Conservation (phyloP, 1,284 basidiomycete species). For the Ganoderma meredithae region DNA sequence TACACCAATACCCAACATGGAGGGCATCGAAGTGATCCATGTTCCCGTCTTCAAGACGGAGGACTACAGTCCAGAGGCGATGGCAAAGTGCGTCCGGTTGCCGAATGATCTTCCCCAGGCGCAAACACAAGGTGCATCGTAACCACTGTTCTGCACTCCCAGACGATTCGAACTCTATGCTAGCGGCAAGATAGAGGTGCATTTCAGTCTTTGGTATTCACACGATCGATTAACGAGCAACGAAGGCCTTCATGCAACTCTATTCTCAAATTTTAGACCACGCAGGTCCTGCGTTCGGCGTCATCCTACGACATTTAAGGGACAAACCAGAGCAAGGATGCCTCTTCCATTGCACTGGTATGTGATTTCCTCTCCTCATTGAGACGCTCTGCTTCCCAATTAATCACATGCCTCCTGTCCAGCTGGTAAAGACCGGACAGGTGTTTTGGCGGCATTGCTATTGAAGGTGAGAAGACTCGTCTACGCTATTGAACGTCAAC, state of each 20-base stretch:
- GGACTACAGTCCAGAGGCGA: constrained; percentile 82
- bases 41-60: constrained; percentile 73
- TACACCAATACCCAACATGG: constrained; percentile 65
- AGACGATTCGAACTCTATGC: constrained; percentile 81
- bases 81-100: constrained; percentile 73
- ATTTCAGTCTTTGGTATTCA: constrained; percentile 14
- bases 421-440: constrained; percentile 83
- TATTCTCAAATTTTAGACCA: constrained; percentile 82
- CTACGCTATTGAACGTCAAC: neutral
- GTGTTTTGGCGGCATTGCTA: constrained; percentile 75
- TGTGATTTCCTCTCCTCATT: constrained; percentile 11
- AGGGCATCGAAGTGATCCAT: constrained; percentile 64
- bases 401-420: neutral
- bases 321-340: constrained; percentile 70
- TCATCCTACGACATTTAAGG: constrained; percentile 71
- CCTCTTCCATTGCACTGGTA: constrained; percentile 79
- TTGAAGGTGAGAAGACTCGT: constrained; percentile 59
- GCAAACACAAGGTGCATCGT: constrained; percentile 30
- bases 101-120: constrained; percentile 4
- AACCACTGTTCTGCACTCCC: constrained; percentile 11
- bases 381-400: neutral
- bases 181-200: constrained; percentile 78
- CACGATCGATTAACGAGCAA: constrained; percentile 21
- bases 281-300: constrained; percentile 67
- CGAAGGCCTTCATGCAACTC: constrained; percentile 78